Base-by-base conservation (phyloP, 495 filamentous ascomycete species). In the Trypethelium eluteriae region DNA sequence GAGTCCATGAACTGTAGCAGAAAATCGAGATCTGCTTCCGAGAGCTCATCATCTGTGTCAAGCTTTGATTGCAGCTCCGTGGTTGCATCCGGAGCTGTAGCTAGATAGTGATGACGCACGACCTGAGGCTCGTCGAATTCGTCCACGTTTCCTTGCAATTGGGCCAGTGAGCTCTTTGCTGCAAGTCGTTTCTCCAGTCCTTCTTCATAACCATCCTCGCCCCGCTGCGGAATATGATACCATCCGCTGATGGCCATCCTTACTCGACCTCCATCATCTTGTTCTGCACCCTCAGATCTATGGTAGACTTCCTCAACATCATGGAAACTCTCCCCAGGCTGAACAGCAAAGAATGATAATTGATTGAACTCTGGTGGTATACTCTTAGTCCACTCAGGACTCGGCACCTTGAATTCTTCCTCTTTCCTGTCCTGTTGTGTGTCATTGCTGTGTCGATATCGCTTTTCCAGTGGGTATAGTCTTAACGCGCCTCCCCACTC, bases 181-280 rank as follows among this genome's bases (percentile, higher is more conserved):
- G 90, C 90, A 32, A 94, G 82, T 73, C 88, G 87, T 77, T 91
- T 90, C 75, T 98, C 94, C n/a, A 92, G 79, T 2, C 93, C 95
- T 68, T 87, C 81, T 64, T 92, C 86, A 69, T 88, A 98, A 10
- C 94, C 95, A n/a, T 93, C 90, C 73, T 99, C 94, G 44, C 94
- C 94, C 69, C 89, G 80, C 74, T 99, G 94, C 0, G 94, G 95
- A 64, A 99, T 97, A 74, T 99, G 94, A 78, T 92, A 99, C 94
- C 94, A 99, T n/a, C 94, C 94, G 68, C 90, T 95, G 70, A 99
- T 98, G 36, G 94, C 94, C 92, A 98, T 97, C 65, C 94, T 85
- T 53, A 96, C 85, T 57, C 94, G 85, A 64, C 84, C 87, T 65
- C 84, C 81, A 38, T 84, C 81, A 66, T 83, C 80, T 6, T 82